Evolutionary conservation across 2,329 filamentous ascomycete genomes (phyloP).

Genomic region (Monosporascus sp.): DNA sequence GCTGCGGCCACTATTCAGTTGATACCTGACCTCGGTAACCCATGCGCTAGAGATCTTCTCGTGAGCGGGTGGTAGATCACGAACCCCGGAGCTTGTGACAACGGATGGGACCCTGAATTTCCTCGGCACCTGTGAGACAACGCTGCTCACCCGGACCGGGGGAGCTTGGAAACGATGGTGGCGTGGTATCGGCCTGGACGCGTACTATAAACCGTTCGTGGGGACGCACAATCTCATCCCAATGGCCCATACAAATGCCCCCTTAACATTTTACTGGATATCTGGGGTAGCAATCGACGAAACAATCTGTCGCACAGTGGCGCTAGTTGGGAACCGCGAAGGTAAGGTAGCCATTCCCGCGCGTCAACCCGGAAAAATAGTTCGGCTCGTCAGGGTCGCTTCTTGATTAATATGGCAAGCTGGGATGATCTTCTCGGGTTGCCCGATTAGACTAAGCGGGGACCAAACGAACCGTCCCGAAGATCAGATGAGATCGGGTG

Average conservation of each 20-base stretch:
- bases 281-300: too few relatives aligned
- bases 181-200: neutral
- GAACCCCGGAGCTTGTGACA: too few relatives aligned
- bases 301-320: too few relatives aligned
- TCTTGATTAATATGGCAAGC: neutral
- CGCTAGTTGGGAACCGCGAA: too few relatives aligned
- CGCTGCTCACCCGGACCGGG: neutral
- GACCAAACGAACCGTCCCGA: neutral
- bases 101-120: too few relatives aligned
- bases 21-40: too few relatives aligned
- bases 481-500: neutral
- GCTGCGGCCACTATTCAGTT: too few relatives aligned
- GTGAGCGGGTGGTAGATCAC: too few relatives aligned
- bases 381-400: neutral
- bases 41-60: too few relatives aligned
- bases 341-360: neutral
- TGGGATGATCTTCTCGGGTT: neutral
- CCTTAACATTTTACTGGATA: too few relatives aligned
- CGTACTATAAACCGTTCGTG: neutral
- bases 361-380: neutral
- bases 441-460: neutral
- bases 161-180: neutral
- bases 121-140: neutral
- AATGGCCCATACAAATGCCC: too few relatives aligned
- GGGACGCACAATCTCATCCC: neutral